phyloP scores from a whole-genome alignment of 768 basidiomycete genomes.

The Chalciporus pseudorubinellus region DNA sequence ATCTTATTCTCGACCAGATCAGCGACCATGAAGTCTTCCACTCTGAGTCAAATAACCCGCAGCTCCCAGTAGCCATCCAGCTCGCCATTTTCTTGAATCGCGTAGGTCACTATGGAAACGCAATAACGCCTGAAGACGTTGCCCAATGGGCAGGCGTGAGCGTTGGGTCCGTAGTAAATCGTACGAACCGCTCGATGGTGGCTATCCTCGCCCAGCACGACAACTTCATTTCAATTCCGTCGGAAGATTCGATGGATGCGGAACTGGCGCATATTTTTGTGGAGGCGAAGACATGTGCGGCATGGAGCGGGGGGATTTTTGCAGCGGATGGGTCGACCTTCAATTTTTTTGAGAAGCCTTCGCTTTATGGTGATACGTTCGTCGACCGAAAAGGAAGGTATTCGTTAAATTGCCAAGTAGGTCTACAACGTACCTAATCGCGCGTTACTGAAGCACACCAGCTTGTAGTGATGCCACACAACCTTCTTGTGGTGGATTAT shows the following conservation, averaged over 20 bases:
- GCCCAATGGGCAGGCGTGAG: constrained; percentile 10
- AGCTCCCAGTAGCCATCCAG: constrained; percentile 30
- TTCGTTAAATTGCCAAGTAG: constrained; percentile 19
- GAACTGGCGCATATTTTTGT: not conserved
- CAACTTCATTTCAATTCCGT: not conserved
- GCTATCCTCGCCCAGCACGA: constrained; percentile 1
- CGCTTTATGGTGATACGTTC: constrained; percentile 1
- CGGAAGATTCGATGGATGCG: not conserved
- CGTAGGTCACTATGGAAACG: constrained; percentile 32
- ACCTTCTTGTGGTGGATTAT: constrained; percentile 7
- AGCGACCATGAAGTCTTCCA: constrained; percentile 23
- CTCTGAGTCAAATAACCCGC: constrained; percentile 12
- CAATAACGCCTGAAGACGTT: not conserved
- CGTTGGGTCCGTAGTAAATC: not conserved
- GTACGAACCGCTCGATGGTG: not conserved
- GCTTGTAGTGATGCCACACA: constrained; percentile 4
- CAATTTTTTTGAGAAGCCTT: constrained; percentile 10
- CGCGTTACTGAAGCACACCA: not conserved
- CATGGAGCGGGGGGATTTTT: constrained; percentile 37
- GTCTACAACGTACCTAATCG: no score
- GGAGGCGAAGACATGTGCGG: not conserved
- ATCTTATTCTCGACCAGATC: constrained; percentile 20
- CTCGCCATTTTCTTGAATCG: constrained; percentile 26
- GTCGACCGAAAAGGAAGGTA: constrained; percentile 18
- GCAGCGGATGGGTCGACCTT: constrained; percentile 37